Base-by-base conservation (phyloP, 257 asterid genomes). In the Ilex aquifolium region DNA sequence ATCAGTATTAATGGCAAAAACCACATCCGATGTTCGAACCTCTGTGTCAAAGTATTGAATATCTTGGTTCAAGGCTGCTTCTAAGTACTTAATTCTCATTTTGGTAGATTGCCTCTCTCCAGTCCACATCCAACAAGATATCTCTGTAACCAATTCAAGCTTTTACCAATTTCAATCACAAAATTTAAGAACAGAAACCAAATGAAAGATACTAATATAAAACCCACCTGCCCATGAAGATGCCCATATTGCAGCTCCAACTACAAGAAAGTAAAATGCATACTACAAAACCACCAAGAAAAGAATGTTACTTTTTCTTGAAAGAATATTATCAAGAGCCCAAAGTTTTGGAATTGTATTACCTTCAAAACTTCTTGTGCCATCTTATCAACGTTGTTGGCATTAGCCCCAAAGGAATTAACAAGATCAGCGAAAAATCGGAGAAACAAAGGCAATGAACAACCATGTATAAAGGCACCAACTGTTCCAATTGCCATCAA, bases 241-340 rank as follows among this genome's bases (percentile, higher is more conserved):
- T 50, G 96, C 96, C 99, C 99, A 93, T 74, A 90, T 93, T 44
- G 99, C 99, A 76, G 99, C 99, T 74, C 99, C 99, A 58, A 93
- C 99, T 6, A 93, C 90, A 39, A 93, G 95, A 84, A 93, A 93
- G 87, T 90, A 90, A 76, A 82, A 86, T 62, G 99, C 97, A 76
- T 90, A 93, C 99, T 93, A 95, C 86, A 85, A 75, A 66, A 68
- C 53, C 72, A 72, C 49, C 68, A 53, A 73, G 9, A 70, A 51
- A 66, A 13, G 42, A 4, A 67, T 36, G 64, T 15, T n/a, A 66
- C 42, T 36, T 36, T 36, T 36, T 36, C 8, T 36, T 36, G 42
- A 1, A 5, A 1, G 42, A 4, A 8, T 36, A 36, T 36, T 36
- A 4, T 36, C 8, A 36, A 2, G 42, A 36, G 5, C 42, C 42